Evolutionary conservation across 2,329 filamentous ascomycete genomes (phyloP), one percentile per base, ranked within the genome.

Genomic region (Trichoderma harzianum): DNA sequence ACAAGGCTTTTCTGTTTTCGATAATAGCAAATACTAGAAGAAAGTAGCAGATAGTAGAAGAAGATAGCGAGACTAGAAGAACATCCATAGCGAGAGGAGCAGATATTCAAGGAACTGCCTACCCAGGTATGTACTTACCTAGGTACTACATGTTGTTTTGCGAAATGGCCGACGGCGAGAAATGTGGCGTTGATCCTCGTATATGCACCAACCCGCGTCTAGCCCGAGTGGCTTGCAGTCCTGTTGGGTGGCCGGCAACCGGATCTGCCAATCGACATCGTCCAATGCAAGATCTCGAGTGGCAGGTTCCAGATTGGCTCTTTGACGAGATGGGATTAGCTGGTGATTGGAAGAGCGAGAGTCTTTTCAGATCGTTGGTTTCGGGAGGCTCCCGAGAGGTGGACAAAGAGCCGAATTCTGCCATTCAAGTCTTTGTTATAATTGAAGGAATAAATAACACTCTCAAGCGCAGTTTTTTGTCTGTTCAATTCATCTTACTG

Each of bases 131-230:
- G 32, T 14, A 36, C 34, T 36, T 16, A 36, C 12, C 14, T 36
- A 16, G 2, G 12, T 34, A 34, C 34, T 34, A 16, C 34, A 36
- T 36, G 34, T 16, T 28, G 21, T n/a, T 10, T 68, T 16, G 32
- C 34, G 24, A 30, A 26, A 26, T 51, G 43, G 34, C 65, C 32
- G 24, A 60, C 24, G 18, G 5, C 18, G 34, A 28, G n/a, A 60
- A 68, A 68, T 47, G 53, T 62, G 57, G 67, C 57, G 57, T 69
- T 34, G 21, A 53, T 66, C 14, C 73, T 74, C 73, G 74, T 75
- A 73, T 74, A 74, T 75, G 74, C 72, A 73, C 21, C 63, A 58
- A 55, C 55, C 70, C 70, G 68, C 55, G 24, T 65, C 60, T 65
- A 70, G 71, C 61, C 53, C 36, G n/a, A 51, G 67, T 51, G 64